A percentile compares a stretch with the other conserved stretches of the same genome.
Conservation (phyloP, 148 eudicot genomes). For the Agrostemma githago region DNA sequence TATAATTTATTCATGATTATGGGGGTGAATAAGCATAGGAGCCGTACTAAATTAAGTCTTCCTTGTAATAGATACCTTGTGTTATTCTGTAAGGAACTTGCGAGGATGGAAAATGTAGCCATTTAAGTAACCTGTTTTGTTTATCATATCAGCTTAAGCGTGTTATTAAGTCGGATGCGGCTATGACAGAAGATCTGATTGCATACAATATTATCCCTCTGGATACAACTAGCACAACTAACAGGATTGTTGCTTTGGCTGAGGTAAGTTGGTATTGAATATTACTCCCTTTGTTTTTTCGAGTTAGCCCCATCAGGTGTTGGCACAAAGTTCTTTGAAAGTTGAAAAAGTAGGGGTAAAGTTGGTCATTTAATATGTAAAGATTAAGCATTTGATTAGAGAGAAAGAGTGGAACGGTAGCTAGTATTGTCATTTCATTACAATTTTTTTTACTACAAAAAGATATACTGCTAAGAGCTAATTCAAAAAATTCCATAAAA, state of each 20-base stretch:
- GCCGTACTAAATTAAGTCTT: background rate
- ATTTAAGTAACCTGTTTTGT: slow-evolving; percentile 6
- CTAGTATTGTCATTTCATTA: no score
- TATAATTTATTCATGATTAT: background rate
- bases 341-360: no score
- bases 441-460: no score
- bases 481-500: no score
- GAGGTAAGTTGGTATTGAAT: slow-evolving; percentile 50
- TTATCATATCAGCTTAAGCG: slow-evolving; percentile 62
- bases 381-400: no score
- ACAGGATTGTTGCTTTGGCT: slow-evolving; percentile 62
- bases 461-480: no score
- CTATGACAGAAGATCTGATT: slow-evolving; percentile 89
- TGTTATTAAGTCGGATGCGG: slow-evolving; percentile 90
- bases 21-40: background rate
- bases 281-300: background rate
- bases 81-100: background rate
- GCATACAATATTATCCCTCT: slow-evolving; percentile 92
- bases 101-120: background rate
- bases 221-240: slow-evolving; percentile 60
- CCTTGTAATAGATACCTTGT: background rate
- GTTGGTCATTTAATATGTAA: no score
- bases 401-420: no score
- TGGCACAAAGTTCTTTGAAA: no score
- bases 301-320: no score